Evolutionary conservation across 352 stramenopile genomes (phyloP), one percentile per base, ranked within the genome.

Genomic region (Phytophthora multivora): DNA sequence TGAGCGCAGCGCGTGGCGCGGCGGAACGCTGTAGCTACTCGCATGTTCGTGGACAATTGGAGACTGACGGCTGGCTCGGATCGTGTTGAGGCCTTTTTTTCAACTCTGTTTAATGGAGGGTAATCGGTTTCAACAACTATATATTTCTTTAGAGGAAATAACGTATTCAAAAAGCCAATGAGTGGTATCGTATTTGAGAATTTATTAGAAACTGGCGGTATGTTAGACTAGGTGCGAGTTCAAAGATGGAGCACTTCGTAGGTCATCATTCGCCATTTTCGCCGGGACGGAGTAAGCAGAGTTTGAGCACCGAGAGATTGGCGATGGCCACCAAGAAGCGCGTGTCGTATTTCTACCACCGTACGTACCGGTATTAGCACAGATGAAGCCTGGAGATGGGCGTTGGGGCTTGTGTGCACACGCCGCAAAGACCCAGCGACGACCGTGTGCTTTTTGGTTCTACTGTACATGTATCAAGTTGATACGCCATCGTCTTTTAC

Each of bases 341-440:
- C 61, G 83, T 93, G 45, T 90, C 83, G 49, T 91, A 93, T 74
- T 93, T 93, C 73, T 93, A 91, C 67, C 84, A 93, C 69, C 82
- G 82, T 93, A 83, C 62, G 83, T 83, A n/a, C n/a, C n/a, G n/a
- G n/a, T n/a, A n/a, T n/a, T n/a, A 33, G 16, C 30, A 21, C 28
- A 33, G 28, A 33, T 33, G 12, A 3, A 33, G 8, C 2, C 28
- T 33, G 28, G 28, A 33, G 28, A 33, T 33, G 28, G 28, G 28
- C 7, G 8, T 33, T 33, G 28, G 8, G 9, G 28, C 11, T 33
- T 33, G 28, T 33, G 41, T 53, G 9, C 30, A 43, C 3, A 25
- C 6, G 47, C 47, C 15, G 41, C 49, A 57, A 57, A 56, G 35
- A 47, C 49, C 18, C 49, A 46, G 26, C 26, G 30, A 12, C 28